Base-by-base conservation (phyloP, 257 asterid genomes). In the Salvia splendens region DNA sequence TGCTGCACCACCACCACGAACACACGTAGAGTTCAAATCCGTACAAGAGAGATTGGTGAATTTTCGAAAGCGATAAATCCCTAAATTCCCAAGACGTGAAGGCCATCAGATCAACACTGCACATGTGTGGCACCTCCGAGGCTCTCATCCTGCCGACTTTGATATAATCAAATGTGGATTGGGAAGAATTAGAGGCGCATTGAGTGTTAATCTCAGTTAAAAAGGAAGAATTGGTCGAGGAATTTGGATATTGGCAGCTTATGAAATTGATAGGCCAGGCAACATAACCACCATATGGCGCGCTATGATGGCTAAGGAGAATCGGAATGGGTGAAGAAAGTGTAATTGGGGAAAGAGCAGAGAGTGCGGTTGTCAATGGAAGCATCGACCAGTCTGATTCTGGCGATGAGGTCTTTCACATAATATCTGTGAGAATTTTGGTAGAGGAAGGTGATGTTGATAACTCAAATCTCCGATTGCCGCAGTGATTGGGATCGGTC, bases 21-120 rank as follows among this genome's bases (percentile, higher is more conserved):
- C 41, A 55, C 0, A 28, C 15, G 8, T 5, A 2, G 20, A 56
- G 20, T 5, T 65, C 61, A 50, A 65, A 35, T 33, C 61, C 70
- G 10, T 65, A 65, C 49, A 65, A n/a, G 11, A 50, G 70, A 65
- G 70, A 65, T 0, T 11, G 8, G 5, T 65, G 70, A 35, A 65
- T 51, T 38, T 65, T 28, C 12, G 50, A 35, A 12, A 65, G 47
- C 5, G 70, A 35, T 3, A 51, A 5, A 51, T 65, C 70, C n/a
- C 38, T 5, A 20, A 65, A 64, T 14, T 28, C 16, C 73, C 65
- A 68, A 0, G 73, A 68, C 12, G 70, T 65, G 38, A 50, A 0
- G 61, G 5, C 61, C 3, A 51, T 6, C 50, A 5, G 3, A 3
- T 65, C 59, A 10, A 64, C n/a, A 7, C 12, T n/a, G 48, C 69